Evolutionary conservation across 257 asterid genomes (phyloP), one percentile per base, ranked within the genome.

Genomic region (Ajuga chamaepitys): DNA sequence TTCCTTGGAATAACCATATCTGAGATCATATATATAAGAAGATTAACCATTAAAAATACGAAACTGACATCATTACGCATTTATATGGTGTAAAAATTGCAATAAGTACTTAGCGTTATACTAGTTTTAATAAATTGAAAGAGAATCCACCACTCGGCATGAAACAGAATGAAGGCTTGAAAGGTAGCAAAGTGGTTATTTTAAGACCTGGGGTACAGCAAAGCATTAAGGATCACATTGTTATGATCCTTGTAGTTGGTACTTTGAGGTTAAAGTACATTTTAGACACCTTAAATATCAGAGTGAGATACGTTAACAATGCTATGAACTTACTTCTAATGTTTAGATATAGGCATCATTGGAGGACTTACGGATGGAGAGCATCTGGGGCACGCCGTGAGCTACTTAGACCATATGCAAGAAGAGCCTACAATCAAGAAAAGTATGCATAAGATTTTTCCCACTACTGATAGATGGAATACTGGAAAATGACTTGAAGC

Each of bases 301-400:
- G 37, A 35, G 45, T 26, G n/a, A 64, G 28, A 57, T 64, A 45
- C 66, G 64, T 9, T 14, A 17, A 62, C 46, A 38, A 61, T 50
- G 54, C 58, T 26, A 64, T 21, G 66, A 40, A 30, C 40, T 38
- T 24, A 44, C 51, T 28, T 32, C 59, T 13, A 52, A 14, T 30
- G 13, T 42, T 35, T 16, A 60, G 30, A 68, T 44, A 46, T 21
- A 30, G 18, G 22, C n/a, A 64, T 9, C 58, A 69, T 51, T 12
- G 18, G 46, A 69, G 70, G 56, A 85, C 96, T 83, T 82, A 94
- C 95, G 96, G 99, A 74, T 94, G 99, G 73, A 84, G 82, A 61
- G 95, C 94, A 78, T 94, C 99, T 44, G 96, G 99, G 53, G 93
- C 99, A 65, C 99, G 96, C 53, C 86, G 83, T 66, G 97, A 94